phyloP scores from a whole-genome alignment of 1,284 basidiomycete species.

The Ceratorhiza oryzae-sativae region DNA sequence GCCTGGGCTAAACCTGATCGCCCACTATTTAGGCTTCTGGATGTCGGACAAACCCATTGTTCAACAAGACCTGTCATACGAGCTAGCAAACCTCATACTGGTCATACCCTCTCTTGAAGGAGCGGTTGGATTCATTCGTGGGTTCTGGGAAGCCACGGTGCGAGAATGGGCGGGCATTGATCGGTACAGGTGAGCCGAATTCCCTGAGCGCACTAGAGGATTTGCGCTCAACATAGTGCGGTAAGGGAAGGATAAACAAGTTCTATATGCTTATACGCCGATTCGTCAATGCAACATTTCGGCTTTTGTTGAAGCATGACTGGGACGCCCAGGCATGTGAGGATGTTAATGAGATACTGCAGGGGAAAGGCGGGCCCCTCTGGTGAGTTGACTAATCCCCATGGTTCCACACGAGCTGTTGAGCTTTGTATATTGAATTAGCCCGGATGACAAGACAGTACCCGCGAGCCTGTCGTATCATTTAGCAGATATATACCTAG shows the following conservation, averaged over 20 bases:
- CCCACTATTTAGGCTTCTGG: constrained; percentile 80
- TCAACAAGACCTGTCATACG: constrained; percentile 88
- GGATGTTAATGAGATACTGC: constrained; percentile 74
- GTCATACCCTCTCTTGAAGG: constrained; percentile 66
- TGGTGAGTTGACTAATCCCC: constrained; percentile 61
- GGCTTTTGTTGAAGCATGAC: constrained; percentile 70
- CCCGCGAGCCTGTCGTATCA: constrained; percentile 86
- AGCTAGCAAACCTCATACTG: constrained; percentile 83
- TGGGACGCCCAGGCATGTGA: constrained; percentile 69
- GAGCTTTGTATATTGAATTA: constrained; percentile 50
- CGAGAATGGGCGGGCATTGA: constrained; percentile 95
- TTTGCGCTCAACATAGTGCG: not conserved
- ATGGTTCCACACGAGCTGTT: not conserved
- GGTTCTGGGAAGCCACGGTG: constrained; percentile 90
- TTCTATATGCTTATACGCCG: constrained; percentile 93
- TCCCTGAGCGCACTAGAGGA: not conserved
- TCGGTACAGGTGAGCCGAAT: constrained; percentile 71
- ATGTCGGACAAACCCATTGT: constrained; percentile 99
- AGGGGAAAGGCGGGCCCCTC: constrained; percentile 71
- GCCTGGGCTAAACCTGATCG: too few species aligned
- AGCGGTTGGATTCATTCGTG: constrained; percentile 79
- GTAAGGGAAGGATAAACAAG: constrained; percentile 82
- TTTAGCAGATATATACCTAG: constrained; percentile 87
- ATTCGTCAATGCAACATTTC: constrained; percentile 86
- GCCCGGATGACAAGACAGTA: constrained; percentile 74